phyloP scores from a whole-genome alignment of 2,329 filamentous ascomycete species.

The Exophiala sideris region DNA sequence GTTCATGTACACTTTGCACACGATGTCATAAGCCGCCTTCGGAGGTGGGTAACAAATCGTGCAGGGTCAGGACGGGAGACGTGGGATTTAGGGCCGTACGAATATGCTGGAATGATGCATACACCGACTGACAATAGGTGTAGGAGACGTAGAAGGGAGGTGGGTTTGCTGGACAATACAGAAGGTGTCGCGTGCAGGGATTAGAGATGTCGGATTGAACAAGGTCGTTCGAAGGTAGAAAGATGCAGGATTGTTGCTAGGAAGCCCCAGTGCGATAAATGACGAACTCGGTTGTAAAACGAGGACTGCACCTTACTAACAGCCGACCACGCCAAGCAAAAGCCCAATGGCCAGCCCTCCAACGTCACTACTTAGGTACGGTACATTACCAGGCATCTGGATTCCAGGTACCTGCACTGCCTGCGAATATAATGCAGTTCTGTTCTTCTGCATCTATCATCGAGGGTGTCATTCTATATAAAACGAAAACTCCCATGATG shows the following conservation, averaged over 20 bases:
- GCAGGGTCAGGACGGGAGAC: constrained; percentile 27
- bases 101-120: constrained; percentile 9
- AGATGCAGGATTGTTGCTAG: constrained; percentile 9
- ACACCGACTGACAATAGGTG: constrained; percentile 16
- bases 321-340: neutral
- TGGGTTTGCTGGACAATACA: constrained; percentile 24
- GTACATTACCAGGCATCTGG: neutral
- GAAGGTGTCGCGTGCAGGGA: constrained; percentile 19
- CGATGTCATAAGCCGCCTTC: constrained; percentile 9
- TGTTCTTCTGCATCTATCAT: neutral
- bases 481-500: constrained; percentile 33
- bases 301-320: neutral
- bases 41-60: constrained; percentile 19
- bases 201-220: constrained; percentile 10
- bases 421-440: neutral
- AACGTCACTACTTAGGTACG: too few species aligned
- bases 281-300: constrained; percentile 10
- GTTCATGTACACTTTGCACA: constrained; percentile 17
- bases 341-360: too few species aligned
- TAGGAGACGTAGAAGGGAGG: constrained; percentile 31
- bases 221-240: constrained; percentile 6
- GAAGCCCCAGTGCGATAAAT: constrained; percentile 14
- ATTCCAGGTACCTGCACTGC: neutral
- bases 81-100: constrained; percentile 8
- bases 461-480: constrained; percentile 24